These are phyloP conservation scores for Fusarium acutatum DNA, from an alignment of 2,329 filamentous ascomycete species.

Conservation along the genomic window DNA sequence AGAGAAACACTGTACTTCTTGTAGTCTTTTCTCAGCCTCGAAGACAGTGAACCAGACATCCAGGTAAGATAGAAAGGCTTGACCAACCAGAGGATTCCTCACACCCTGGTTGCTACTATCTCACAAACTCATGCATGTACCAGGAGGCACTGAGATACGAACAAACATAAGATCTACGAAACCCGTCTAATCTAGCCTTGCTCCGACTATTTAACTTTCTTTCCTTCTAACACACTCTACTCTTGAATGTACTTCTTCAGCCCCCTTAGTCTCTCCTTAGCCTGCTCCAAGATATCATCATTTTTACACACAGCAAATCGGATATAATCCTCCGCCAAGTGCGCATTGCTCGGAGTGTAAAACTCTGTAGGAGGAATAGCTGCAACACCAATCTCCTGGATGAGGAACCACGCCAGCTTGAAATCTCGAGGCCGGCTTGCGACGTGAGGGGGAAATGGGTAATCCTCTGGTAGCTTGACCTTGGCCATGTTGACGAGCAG, in stretches of 20 bases:
- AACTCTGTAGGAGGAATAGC: slow-evolving; percentile 98
- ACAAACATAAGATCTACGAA: not conserved
- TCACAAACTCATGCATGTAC: not conserved
- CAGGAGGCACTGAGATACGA: not conserved
- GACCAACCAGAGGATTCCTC: not conserved
- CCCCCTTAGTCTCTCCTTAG: slow-evolving; percentile 77
- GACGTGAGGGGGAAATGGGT: slow-evolving; percentile 90
- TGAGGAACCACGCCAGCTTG: slow-evolving; percentile 94
- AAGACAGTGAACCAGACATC: not conserved
- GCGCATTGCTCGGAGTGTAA: slow-evolving; percentile 84
- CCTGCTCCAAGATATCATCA: slow-evolving; percentile 81
- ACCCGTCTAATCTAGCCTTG: slow-evolving; percentile 6
- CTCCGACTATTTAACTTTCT: not conserved
- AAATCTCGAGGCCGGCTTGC: slow-evolving; percentile 89
- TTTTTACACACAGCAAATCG: slow-evolving; percentile 97
- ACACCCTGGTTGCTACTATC: not conserved
- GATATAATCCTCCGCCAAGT: slow-evolving; percentile 91
- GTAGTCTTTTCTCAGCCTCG: not conserved
- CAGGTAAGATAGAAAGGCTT: not conserved
- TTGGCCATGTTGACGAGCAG: slow-evolving; percentile 93
- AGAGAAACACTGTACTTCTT: not conserved
- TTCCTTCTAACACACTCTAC: slow-evolving; percentile 8
- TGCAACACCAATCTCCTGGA: slow-evolving; percentile 94
- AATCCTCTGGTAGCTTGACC: slow-evolving; percentile 83
- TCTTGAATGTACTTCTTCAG: slow-evolving; percentile 73